These are phyloP conservation scores for Apiospora pterosperma DNA, from an alignment of 2,329 filamentous ascomycete species.

Conservation along the genomic window DNA sequence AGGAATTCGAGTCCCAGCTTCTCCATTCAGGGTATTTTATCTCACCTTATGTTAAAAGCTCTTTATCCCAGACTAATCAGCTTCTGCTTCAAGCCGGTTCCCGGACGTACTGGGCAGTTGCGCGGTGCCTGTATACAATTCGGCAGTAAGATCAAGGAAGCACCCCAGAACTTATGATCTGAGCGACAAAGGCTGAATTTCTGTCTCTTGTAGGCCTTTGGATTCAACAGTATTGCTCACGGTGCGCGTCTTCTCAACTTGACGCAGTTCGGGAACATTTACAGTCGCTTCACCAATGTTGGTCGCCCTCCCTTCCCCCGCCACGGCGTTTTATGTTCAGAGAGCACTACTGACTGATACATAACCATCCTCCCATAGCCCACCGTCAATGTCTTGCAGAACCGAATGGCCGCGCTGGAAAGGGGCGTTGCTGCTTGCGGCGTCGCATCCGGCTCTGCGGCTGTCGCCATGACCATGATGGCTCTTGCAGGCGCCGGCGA, in stretches of 20 bases:
- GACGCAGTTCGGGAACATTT: conserved; percentile 96
- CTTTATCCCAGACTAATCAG: too few species aligned
- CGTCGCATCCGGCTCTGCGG: conserved; percentile 80
- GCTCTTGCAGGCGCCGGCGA: conserved; percentile 82
- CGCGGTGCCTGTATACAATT: too few species aligned
- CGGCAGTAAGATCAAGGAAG: too few species aligned
- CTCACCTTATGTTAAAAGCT: too few species aligned
- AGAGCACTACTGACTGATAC: neutral
- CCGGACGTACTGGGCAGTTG: too few species aligned
- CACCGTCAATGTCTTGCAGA: conserved; percentile 93
- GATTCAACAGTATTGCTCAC: too few species aligned
- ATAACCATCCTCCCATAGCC: conserved; percentile 49
- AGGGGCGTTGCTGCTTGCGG: conserved; percentile 85
- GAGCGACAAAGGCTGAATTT: too few species aligned
- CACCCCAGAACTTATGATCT: too few species aligned
- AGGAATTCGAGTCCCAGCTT: too few species aligned
- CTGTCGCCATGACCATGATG: conserved; percentile 85
- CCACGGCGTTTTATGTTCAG: neutral
- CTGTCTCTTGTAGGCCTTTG: too few species aligned
- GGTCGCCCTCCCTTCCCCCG: conserved; percentile 27
- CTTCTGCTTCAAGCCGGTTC: too few species aligned
- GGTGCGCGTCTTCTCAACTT: conserved; percentile 93
- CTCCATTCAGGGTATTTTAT: too few species aligned
- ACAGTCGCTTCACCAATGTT: conserved; percentile 93
- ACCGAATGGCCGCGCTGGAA: conserved; percentile 92